A percentile compares a stretch with the other conserved stretches of the same genome.
These are phyloP conservation scores for Groenewaldozyma sp. DNA, from an alignment of 1,139 yeast genomes.

Conservation along the genomic window DNA sequence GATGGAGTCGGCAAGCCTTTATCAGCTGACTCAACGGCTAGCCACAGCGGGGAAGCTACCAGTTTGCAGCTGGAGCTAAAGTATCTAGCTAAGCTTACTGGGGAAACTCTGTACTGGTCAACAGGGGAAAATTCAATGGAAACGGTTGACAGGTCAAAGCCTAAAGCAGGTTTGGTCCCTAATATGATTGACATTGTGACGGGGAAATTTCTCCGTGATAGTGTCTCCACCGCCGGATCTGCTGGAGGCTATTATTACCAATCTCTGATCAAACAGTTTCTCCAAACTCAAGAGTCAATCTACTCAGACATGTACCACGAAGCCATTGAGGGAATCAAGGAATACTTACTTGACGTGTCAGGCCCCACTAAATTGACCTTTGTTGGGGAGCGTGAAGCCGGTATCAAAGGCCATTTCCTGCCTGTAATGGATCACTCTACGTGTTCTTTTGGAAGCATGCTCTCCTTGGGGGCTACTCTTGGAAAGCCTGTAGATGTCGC, in stretches of 20 bases:
- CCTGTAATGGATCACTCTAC: conserved; percentile 90
- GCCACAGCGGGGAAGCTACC: conserved; percentile 86
- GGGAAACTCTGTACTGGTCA: conserved; percentile 71
- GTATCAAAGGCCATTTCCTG: conserved; percentile 51
- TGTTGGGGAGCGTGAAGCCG: conserved; percentile 71
- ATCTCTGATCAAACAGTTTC: conserved; percentile 74
- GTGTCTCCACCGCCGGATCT: conserved; percentile 70
- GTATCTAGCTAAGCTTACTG: conserved; percentile 71
- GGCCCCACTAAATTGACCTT: conserved; percentile 55
- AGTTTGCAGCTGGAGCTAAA: conserved; percentile 85
- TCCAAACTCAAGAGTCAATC: conserved; percentile 62
- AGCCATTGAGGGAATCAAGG: conserved; percentile 64
- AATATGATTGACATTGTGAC: conserved; percentile 68
- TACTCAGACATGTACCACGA: conserved; percentile 70
- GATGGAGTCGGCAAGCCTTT: conserved; percentile 52
- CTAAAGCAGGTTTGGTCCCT: conserved; percentile 75
- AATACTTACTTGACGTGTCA: conserved; percentile 53
- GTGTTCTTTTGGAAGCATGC: conserved; percentile 84
- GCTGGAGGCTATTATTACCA: conserved; percentile 94
- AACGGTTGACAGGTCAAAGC: conserved; percentile 49
- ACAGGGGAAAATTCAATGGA: conserved; percentile 61
- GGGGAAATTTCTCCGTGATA: conserved; percentile 55
- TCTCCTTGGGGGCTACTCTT: conserved; percentile 83
- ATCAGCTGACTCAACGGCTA: conserved; percentile 57
- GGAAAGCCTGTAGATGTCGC: conserved; percentile 55